Evolutionary conservation across 352 stramenopile species (phyloP).

Genomic region (Pythium dissimile): DNA sequence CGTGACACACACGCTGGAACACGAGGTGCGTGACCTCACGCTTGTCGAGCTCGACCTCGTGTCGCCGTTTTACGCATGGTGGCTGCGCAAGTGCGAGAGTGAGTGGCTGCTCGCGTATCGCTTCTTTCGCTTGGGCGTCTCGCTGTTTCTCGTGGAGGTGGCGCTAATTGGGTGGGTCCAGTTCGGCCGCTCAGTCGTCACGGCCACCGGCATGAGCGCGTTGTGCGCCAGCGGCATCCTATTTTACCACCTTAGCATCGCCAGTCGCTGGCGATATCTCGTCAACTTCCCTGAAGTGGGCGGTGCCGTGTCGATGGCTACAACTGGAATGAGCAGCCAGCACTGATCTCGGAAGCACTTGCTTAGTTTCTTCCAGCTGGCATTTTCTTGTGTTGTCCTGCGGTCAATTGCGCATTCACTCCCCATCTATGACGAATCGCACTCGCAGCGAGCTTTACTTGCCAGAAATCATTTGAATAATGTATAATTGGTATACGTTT

Average conservation of each 20-base stretch:
- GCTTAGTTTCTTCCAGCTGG: too few species aligned
- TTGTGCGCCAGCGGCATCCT: slow-evolving; percentile 43
- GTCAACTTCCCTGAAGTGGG: slow-evolving; percentile 45
- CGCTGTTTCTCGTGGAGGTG: slow-evolving; percentile 61
- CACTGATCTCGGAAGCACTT: too few species aligned
- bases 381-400: slow-evolving; percentile 24
- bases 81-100: slow-evolving; percentile 59
- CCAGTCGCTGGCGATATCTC: slow-evolving; percentile 70
- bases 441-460: neutral
- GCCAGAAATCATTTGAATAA: neutral
- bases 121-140: slow-evolving; percentile 55
- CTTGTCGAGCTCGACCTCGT: slow-evolving; percentile 55
- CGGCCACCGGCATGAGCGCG: slow-evolving; percentile 43
- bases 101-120: slow-evolving; percentile 74
- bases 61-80: slow-evolving; percentile 72
- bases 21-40: slow-evolving; percentile 48
- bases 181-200: slow-evolving; percentile 41
- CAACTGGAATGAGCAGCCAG: too few species aligned
- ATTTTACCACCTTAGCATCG: slow-evolving; percentile 65
- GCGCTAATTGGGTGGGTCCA: slow-evolving; percentile 59
- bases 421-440: neutral
- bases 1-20: slow-evolving; percentile 76
- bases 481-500: too few species aligned
- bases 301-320: neutral
- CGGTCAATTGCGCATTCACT: slow-evolving; percentile 25